Percentiles rank a stretch among this genome's conserved stretches.
phyloP scores from a whole-genome alignment of 805 yeast species.

The Lachancea mirantina region DNA sequence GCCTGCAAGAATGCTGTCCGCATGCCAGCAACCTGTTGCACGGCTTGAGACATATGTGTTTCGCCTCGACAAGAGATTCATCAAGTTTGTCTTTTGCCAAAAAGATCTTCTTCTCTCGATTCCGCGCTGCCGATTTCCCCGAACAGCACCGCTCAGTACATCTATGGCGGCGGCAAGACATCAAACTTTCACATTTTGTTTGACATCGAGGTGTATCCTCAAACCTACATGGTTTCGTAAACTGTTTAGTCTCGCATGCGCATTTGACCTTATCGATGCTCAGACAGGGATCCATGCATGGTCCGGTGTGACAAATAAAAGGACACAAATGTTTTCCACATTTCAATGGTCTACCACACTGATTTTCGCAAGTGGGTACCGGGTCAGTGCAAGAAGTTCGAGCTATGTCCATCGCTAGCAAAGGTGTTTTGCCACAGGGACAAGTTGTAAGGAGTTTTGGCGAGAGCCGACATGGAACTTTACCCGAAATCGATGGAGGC shows the following conservation, averaged over 20 bases:
- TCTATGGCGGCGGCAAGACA: conserved; percentile 76
- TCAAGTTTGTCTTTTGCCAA: conserved; percentile 34
- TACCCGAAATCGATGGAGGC: conserved; percentile 20
- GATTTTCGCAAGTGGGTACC: conserved; percentile 62
- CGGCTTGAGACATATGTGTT: conserved; percentile 61
- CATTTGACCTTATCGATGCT: conserved; percentile 48
- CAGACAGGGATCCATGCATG: conserved; percentile 61
- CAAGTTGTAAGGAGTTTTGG: conserved; percentile 59
- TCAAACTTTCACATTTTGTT: conserved; percentile 63
- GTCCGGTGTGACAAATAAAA: conserved; percentile 68
- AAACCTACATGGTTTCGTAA: conserved; percentile 56
- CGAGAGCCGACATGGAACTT: conserved; percentile 49
- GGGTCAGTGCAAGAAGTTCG: conserved; percentile 67
- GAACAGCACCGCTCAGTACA: conserved; percentile 66
- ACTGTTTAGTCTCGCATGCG: conserved; percentile 52
- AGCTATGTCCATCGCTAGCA: conserved; percentile 33
- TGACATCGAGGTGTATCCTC: conserved; percentile 54
- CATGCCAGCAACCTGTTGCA: conserved; percentile 62
- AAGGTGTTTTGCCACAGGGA: conserved; percentile 66
- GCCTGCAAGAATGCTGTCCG: conserved; percentile 59
- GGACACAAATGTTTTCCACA: conserved; percentile 73
- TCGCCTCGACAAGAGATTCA: conserved; percentile 60
- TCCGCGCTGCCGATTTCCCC: conserved; percentile 51
- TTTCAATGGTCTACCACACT: conserved; percentile 53
- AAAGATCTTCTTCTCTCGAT: conserved; percentile 39